Base-by-base conservation (phyloP, 805 yeast genomes). In the Cyberlindnera bimundalis region DNA sequence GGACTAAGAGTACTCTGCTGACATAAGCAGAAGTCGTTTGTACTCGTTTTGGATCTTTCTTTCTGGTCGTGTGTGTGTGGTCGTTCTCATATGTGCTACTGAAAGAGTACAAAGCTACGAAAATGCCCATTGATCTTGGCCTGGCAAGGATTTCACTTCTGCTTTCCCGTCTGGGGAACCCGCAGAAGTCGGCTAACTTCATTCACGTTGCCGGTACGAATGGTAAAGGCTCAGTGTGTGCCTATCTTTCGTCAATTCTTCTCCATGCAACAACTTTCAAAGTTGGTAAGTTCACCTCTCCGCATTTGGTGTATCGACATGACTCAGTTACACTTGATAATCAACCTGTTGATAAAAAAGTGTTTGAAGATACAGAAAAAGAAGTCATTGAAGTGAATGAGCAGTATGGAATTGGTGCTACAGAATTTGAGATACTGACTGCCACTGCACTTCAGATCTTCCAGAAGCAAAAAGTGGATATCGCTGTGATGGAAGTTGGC, bases 151-250 rank as follows among this genome's bases (percentile, higher is more conserved):
- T 83, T 0, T 24, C 61, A 1, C 53, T 56, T 29, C 68, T 84
- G 3, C 65, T 82, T 11, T 36, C 49, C 5, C 54, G 59, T 17
- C 64, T 89, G 16, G 88, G 87, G 0, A 75, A 79, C 51, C 97
- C 96, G 0, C 93, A 87, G 29, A 52, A 60, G 13, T 51, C 65
- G 5, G 78, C 78, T 55, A 75, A 76, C 46, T 79, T 88, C 1
- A 67, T 93, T n/a, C 99, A 93, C 57, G 74, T 93, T 4, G 96
- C 96, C 0, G 99, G 99, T 0, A 91, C 99, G 8, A 91, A 91
- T 58, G 99, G 99, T 0, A 91, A 91, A 57, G 99, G 99, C 0
- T 89, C 97, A 0, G 85, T 90, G 0, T 79, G 95, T 43, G 81
- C 96, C 0, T 90, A 89, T 58, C 43, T 93, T 8, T 71, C 88